Conservation (phyloP, 2,329 filamentous ascomycete genomes). For the Colletotrichum tabaci region DNA sequence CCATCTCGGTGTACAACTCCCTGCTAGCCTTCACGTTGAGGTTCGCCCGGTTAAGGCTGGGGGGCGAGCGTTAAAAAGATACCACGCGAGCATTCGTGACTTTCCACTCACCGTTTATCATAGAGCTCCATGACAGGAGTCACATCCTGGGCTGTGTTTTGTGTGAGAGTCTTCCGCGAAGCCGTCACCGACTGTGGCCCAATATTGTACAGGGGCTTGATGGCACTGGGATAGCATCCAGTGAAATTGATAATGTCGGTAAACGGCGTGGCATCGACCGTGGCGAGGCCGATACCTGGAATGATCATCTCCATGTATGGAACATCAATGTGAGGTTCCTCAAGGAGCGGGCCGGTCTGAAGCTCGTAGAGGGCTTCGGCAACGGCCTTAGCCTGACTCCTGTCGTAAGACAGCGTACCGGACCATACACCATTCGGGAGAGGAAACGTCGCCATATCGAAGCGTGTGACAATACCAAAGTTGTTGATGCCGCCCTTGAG, state of each 20-base stretch:
- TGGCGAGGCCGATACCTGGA: conserved; percentile 31
- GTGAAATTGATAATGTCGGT: not conserved
- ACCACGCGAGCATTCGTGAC: not conserved
- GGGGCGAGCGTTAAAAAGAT: not conserved
- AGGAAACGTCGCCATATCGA: conserved; percentile 7
- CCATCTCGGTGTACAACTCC: not conserved
- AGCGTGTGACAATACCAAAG: conserved; percentile 42
- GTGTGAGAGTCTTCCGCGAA: not conserved
- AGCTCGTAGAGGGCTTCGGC: conserved; percentile 43
- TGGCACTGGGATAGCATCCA: not conserved
- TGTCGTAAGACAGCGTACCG: conserved; percentile 11
- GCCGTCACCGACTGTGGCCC: not conserved
- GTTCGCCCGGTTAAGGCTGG: not conserved
- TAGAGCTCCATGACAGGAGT: not conserved
- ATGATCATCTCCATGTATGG: conserved; percentile 36
- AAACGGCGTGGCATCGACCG: not conserved
- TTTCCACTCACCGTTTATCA: not conserved
- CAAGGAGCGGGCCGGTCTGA: conserved; percentile 45
- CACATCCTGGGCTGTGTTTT: not conserved
- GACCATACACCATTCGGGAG: not conserved
- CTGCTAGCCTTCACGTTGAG: not conserved
- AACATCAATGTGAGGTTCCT: conserved; percentile 36
- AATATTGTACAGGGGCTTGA: not conserved
- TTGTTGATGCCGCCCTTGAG: conserved; percentile 41
- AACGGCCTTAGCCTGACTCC: conserved; percentile 31